These are phyloP conservation scores for Serendipita indica DNA, from an alignment of 768 basidiomycete species.

Conservation along the genomic window DNA sequence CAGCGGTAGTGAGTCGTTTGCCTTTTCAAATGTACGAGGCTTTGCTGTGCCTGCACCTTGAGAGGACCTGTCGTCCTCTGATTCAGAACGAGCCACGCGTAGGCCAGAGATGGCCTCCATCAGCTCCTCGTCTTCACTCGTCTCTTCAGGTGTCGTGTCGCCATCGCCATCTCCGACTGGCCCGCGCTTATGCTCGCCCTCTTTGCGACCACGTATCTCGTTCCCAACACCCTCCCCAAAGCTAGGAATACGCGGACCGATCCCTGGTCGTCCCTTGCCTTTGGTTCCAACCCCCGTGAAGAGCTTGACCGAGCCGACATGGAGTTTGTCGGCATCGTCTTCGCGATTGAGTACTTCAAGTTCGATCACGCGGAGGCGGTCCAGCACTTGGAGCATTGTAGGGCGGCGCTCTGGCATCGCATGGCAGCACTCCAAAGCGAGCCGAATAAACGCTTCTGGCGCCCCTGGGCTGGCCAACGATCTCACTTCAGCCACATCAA, in stretches of 20 bases:
- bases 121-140: conserved; percentile 42
- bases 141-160: conserved; percentile 23
- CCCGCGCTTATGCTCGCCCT: conserved; percentile 25
- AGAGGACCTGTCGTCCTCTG: background rate
- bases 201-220: conserved; percentile 32
- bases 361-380: conserved; percentile 66
- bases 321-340: conserved; percentile 48
- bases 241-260: conserved; percentile 68
- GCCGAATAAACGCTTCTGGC: conserved; percentile 58
- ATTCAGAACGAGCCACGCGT: conserved; percentile 17
- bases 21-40: conserved; percentile 6
- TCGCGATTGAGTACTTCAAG: conserved; percentile 59
- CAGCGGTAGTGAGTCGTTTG: background rate
- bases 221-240: conserved; percentile 62
- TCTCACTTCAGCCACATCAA: conserved; percentile 62
- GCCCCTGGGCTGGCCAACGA: conserved; percentile 54
- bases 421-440: conserved; percentile 64
- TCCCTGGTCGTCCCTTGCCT: conserved; percentile 28
- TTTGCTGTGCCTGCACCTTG: background rate
- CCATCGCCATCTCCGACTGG: conserved; percentile 32
- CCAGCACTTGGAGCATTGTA: conserved; percentile 62
- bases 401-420: conserved; percentile 57
- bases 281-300: conserved; percentile 43
- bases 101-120: conserved; percentile 43
- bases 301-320: conserved; percentile 77